Base-by-base conservation (phyloP, 495 filamentous ascomycete genomes). In the Podospora conica region DNA sequence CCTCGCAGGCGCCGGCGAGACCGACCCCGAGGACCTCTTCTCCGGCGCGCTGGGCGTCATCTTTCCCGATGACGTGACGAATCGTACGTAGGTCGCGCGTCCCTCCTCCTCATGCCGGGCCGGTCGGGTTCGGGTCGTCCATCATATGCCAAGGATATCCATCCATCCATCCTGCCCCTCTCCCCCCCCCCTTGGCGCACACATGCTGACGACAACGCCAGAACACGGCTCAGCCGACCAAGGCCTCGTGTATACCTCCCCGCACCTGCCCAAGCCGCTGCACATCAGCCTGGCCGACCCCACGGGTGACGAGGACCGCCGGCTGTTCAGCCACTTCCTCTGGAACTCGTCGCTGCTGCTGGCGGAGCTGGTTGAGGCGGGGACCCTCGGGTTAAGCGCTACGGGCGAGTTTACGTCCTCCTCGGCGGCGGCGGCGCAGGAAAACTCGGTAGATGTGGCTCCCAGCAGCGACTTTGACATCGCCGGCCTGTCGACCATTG, bases 331-430 rank as follows among this genome's bases (percentile, higher is more conserved):
- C 33, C 93, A 96, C 74, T 90, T 90, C 74, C 77, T 96, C 7
- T 96, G 93, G 93, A 96, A 94, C 73, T 81, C 91, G n/a, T 87
- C 83, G 0, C 77, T 94, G 68, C 79, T 88, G 63, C 80, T 93
- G 57, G 90, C 89, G 1, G 90, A 91, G 73, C 78, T 87, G 12
- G 78, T 95, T 10, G 87, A 90, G 70, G 77, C 76, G 5, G 75
- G 74, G 21, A 72, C 77, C 8, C 71, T 81, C 3, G 63, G 65
- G 2, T 3, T 77, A 12, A 33, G 68, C 25, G 74, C 29, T 15
- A 33, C 18, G 2, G 29, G 11, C 9, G 25, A 40, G n/a, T 40
- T 20, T 9, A 22, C n/a, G 9, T 18, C 18, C 20, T 28, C 58
- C n/a, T n/a, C n/a, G n/a, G n/a, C n/a, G n/a, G n/a, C n/a, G 28